phyloP scores from a whole-genome alignment of 2,329 filamentous ascomycete species.

The Didymella lethalis region DNA sequence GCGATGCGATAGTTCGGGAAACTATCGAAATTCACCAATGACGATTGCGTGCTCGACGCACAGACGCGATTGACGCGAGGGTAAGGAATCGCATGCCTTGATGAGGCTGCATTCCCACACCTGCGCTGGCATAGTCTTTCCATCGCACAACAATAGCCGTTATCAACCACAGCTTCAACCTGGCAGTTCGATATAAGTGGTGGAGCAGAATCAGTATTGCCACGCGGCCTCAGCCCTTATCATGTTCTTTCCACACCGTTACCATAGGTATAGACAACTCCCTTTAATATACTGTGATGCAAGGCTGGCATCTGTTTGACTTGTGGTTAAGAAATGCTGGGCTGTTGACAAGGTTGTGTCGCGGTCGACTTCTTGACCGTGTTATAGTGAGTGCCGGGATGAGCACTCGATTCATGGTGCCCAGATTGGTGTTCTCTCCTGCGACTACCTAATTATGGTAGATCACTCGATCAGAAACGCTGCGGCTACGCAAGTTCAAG shows the following conservation, averaged over 20 bases:
- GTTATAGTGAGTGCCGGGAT: neutral
- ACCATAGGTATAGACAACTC: neutral
- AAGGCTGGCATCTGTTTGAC: neutral
- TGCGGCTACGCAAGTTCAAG: neutral
- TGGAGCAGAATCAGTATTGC: neutral
- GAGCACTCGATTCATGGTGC: neutral
- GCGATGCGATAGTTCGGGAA: constrained; percentile 12
- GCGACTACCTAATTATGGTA: too few relatives aligned
- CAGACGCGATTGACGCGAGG: constrained; percentile 20
- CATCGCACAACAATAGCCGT: neutral
- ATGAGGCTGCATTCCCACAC: constrained; percentile 11
- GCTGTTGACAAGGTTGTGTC: neutral
- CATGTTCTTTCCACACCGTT: neutral
- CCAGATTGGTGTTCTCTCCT: neutral
- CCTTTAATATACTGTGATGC: neutral
- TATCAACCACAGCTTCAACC: too few relatives aligned
- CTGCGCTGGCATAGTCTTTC: neutral
- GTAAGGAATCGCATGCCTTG: constrained; percentile 10
- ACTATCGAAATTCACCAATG: constrained; percentile 16
- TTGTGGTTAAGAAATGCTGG: neutral
- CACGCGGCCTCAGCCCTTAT: neutral
- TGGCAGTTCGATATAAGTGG: neutral
- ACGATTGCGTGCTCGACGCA: constrained; percentile 22
- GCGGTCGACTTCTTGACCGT: neutral
- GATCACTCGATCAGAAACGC: neutral